Evolutionary conservation across 768 basidiomycete genomes (phyloP), one percentile per base, ranked within the genome.

Genomic region (Cystofilobasidium macerans): DNA sequence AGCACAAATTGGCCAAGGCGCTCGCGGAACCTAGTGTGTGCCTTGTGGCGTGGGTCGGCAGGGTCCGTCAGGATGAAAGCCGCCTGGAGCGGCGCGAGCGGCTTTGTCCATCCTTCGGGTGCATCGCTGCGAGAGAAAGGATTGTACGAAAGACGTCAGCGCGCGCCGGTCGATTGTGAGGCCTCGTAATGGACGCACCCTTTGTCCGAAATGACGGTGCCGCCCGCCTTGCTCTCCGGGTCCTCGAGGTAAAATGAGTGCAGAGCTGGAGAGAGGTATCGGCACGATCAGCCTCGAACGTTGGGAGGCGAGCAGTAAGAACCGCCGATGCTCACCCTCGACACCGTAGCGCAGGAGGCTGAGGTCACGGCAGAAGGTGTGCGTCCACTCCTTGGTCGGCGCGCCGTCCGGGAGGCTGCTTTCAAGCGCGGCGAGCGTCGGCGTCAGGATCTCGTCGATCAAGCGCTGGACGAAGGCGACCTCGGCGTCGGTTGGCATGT

Each of bases 301-400:
- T 72, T 91, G 89, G 69, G 91, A 88, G 74, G 91, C 18, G 85
- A 87, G 74, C 90, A 16, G 85, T 81, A 89, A 89, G 92, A 20
- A 80, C 69, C 20, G 81, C 80, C 42, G 22, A 42, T 18, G 42
- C 74, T 86, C 30, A 54, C 84, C 80, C 32, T 77, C 71, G 12
- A 68, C 35, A 8, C 42, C 62, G 47, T 64, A 54, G 30, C 62
- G 33, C 13, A 68, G 57, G 45, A 68, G 62, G 24, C 61, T 57
- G 16, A 68, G 35, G 32, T 68, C 42, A 42, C 60, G 51, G 42
- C 67, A 68, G 53, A 48, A 79, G 71, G 54, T 77, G 82, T 82
- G 63, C 47, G 24, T 20, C 72, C 89, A 88, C 73, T 88, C 88
- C 71, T 88, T 87, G 83, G 84, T 89, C 88, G 56, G 75, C 26